Evolutionary conservation across 2,329 filamentous ascomycete species (phyloP).

Genomic region (Geosmithia flava): DNA sequence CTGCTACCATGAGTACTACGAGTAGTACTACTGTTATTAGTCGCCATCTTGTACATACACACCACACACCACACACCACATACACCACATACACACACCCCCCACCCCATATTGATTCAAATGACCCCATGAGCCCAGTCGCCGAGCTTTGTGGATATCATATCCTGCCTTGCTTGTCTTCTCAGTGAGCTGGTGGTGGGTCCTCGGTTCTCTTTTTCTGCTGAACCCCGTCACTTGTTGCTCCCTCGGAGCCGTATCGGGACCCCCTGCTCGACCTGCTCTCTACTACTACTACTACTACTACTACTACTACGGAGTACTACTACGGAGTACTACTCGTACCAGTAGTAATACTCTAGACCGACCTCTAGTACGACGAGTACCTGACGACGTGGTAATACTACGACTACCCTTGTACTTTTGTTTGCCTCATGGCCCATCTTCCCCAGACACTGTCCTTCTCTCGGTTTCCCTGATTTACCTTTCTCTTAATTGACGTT

Average conservation of each 20-base stretch:
- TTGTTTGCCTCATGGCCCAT: neutral
- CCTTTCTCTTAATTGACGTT: neutral
- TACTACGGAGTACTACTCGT: too few relatives aligned
- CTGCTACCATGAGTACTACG: too few relatives aligned
- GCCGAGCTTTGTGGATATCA: neutral
- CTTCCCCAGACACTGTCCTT: neutral
- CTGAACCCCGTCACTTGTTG: neutral
- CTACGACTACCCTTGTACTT: neutral
- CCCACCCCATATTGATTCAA: neutral
- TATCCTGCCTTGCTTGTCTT: neutral
- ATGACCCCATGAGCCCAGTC: neutral
- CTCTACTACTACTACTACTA: too few relatives aligned
- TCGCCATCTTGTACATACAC: neutral
- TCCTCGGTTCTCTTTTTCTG: neutral
- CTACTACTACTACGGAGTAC: too few relatives aligned
- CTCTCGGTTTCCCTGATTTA: neutral
- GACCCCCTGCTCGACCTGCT: neutral
- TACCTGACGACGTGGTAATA: neutral
- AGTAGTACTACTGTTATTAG: neutral
- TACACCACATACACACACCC: neutral
- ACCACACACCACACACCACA: neutral
- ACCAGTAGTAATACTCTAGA: too few relatives aligned
- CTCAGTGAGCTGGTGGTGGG: neutral
- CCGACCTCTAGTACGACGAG: neutral
- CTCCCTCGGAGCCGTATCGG: neutral